These are phyloP conservation scores for Triticum aestivum DNA, from an alignment of 176 grass and related monocot genomes.

Conservation along the genomic window IWGSC_CS_RefSeq_v2.1 NC_057808.1:435350693-435351192, in stretches of 20 bases:
- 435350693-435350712: constrained; percentile 71
- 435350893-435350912: constrained; percentile 62
- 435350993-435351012: constrained; percentile 12
- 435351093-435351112: not conserved
- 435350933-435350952: constrained; percentile 64
- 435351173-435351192: not conserved
- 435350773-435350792: too few relatives aligned
- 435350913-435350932: constrained; percentile 70
- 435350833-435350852: constrained; percentile 80
- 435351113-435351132: not conserved
- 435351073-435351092: not conserved
- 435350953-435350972: constrained; percentile 87
- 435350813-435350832: constrained; percentile 84
- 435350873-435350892: constrained; percentile 76
- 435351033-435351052: constrained; percentile 13
- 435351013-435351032: constrained; percentile 4
- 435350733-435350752: not conserved
- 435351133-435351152: not conserved
- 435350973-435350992: constrained; percentile 79
- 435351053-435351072: not conserved
- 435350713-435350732: constrained; percentile 48
- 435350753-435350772: not conserved
- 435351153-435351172: not conserved
- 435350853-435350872: constrained; percentile 77
- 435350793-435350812: not conserved